Evolutionary conservation across 2,329 filamentous ascomycete species (phyloP), one percentile per base, ranked within the genome.

Genomic region (Coniella vitis): DNA sequence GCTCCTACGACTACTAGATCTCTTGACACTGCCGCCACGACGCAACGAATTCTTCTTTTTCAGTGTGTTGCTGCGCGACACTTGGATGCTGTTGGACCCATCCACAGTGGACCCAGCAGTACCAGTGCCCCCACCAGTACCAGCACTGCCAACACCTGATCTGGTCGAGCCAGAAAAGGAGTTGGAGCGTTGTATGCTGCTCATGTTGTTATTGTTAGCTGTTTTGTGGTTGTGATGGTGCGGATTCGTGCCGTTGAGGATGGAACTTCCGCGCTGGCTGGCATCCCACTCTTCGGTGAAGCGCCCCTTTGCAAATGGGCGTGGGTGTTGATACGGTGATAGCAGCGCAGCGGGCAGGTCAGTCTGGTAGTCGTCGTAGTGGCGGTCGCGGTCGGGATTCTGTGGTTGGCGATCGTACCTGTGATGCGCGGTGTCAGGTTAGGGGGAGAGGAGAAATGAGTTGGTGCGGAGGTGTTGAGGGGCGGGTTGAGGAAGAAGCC

Each of bases 31-130:
- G 35, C 74, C 78, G 52, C 76, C 81, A 59, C 86, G 80, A 56
- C 84, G 84, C 51, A 96, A 63, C 9, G 90, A 95, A 20, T 73
- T 73, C 68, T 89, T 93, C 75, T 97, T 97, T 73, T 88, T 93
- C 58, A 97, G 74, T 0, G 90, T 96, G 52, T 88, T 87, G 42
- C 69, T 69, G 37, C 76, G 67, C 43, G 69, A 67, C 22, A 76
- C 65, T 36, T 68, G 62, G 40, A 65, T 63, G 42, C 55, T 38
- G 41, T 61, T 63, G 38, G 64, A 58, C 34, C 57, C 61, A 39
- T 65, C 49, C 34, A 47, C 34, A n/a, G 21, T 29, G 25, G 25
- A 29, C 10, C 25, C 25, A 10, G 5, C 34, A 14, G 7, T 13
- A 36, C n/a, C 34, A 14, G 37, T 45, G 21, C 45, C 66, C 36